A percentile compares a stretch with the other conserved stretches of the same genome.
phyloP scores from a whole-genome alignment of 495 filamentous ascomycete genomes.

The Thozetella sp. region DNA sequence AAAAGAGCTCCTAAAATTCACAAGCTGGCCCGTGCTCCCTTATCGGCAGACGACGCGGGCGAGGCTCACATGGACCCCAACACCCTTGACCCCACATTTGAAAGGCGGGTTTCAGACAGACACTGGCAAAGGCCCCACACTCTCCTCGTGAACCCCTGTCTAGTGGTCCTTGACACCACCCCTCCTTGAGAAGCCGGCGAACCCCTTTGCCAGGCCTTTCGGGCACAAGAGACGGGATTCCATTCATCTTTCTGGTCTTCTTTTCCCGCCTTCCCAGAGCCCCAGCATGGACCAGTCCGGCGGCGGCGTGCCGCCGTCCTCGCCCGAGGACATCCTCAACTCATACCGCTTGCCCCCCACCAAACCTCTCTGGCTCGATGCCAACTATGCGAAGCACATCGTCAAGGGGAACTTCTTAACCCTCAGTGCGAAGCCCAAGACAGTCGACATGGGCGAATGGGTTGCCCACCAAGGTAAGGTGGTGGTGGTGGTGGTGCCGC shows the following conservation, averaged over 20 bases:
- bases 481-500: too few relatives aligned
- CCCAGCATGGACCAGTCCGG: constrained; percentile 35
- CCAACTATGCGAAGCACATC: constrained; percentile 81
- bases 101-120: constrained; percentile 28
- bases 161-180: constrained; percentile 1
- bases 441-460: constrained; percentile 92
- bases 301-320: constrained; percentile 19
- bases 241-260: background rate
- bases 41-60: background rate
- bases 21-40: background rate
- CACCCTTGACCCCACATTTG: too few relatives aligned
- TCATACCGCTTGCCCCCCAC: constrained; percentile 51
- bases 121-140: background rate
- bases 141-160: background rate
- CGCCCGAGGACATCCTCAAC: constrained; percentile 49
- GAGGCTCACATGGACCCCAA: background rate
- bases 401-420: constrained; percentile 97
- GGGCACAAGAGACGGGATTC: background rate
- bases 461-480: constrained; percentile 91
- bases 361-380: constrained; percentile 50
- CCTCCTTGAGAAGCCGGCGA: constrained; percentile 11
- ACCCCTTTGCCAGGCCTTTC: background rate
- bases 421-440: constrained; percentile 86
- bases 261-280: constrained; percentile 27
- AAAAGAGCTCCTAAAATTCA: background rate